A percentile compares a stretch with the other conserved stretches of the same genome.
phyloP scores from a whole-genome alignment of 768 basidiomycete genomes.

The Phylloporus rhodoxanthus region DNA sequence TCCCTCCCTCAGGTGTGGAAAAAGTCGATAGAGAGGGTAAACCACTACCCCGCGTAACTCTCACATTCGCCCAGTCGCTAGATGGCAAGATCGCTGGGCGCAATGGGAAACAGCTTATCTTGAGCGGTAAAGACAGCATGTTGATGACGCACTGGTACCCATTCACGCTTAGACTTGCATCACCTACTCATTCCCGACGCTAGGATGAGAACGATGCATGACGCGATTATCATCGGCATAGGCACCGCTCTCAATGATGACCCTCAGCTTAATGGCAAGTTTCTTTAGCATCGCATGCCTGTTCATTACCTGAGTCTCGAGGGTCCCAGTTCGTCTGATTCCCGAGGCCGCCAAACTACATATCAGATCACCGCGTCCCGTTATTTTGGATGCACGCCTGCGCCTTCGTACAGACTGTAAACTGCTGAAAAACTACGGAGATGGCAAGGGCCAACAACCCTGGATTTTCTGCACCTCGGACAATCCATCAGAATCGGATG shows the following conservation, averaged over 20 bases:
- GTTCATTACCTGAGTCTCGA: not conserved
- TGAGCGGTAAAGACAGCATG: slow-evolving; percentile 87
- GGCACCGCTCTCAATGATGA: slow-evolving; percentile 89
- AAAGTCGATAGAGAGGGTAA: slow-evolving; percentile 12
- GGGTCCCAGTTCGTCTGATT: slow-evolving; percentile 47
- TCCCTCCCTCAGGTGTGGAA: slow-evolving; percentile 13
- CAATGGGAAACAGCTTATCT: slow-evolving; percentile 64
- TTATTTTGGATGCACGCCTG: slow-evolving; percentile 75
- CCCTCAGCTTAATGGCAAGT: slow-evolving; percentile 87
- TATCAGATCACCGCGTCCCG: slow-evolving; percentile 61
- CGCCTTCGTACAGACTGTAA: slow-evolving; percentile 63
- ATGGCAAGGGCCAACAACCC: slow-evolving; percentile 57
- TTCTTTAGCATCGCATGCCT: not conserved
- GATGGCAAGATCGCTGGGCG: slow-evolving; percentile 85
- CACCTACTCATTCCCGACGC: slow-evolving; percentile 2
- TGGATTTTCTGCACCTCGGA: slow-evolving; percentile 57
- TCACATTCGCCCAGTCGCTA: slow-evolving; percentile 81
- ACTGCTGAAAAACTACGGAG: slow-evolving; percentile 59
- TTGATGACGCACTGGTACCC: slow-evolving; percentile 86
- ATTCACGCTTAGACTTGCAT: not conserved
- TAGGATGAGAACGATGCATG: slow-evolving; percentile 90
- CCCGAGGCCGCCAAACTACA: slow-evolving; percentile 35
- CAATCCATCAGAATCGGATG: slow-evolving; percentile 13
- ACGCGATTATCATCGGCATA: slow-evolving; percentile 86
- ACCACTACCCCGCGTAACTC: slow-evolving; percentile 57